Evolutionary conservation across 768 basidiomycete genomes (phyloP).

Genomic region (Cystofilobasidium capitatum): DNA sequence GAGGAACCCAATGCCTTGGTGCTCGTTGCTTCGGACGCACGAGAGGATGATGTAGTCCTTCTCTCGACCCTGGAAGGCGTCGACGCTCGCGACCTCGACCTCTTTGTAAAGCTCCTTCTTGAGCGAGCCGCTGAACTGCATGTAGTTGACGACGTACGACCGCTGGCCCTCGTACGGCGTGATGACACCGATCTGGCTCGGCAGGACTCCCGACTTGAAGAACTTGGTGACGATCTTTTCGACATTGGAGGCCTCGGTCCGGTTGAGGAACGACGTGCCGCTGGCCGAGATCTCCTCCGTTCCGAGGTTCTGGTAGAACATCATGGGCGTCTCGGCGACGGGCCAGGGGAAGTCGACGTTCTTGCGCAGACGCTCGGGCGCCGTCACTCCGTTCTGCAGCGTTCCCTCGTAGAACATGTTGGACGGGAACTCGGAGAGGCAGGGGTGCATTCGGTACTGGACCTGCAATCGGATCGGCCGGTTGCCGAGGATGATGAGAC

Average conservation of each 20-base stretch:
- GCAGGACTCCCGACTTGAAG: constrained; percentile 97
- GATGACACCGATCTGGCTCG: constrained; percentile 91
- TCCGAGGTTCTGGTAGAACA: constrained; percentile 98
- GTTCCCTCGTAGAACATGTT: constrained; percentile 99
- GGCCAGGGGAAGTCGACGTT: constrained; percentile 99
- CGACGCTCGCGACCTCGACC: constrained; percentile 96
- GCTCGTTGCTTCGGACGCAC: constrained; percentile 96
- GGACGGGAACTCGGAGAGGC: constrained; percentile 95
- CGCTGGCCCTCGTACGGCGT: constrained; percentile 98
- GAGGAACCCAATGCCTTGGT: constrained; percentile 98
- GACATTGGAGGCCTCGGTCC: constrained; percentile 96
- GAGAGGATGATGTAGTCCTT: constrained; percentile 99
- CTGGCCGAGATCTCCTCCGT: constrained; percentile 98
- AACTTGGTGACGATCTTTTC: constrained; percentile 99
- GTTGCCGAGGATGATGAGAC: constrained; percentile 88
- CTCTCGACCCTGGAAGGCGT: constrained; percentile 98
- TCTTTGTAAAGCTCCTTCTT: constrained; percentile 99
- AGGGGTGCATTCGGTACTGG: constrained; percentile 99
- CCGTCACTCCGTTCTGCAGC: constrained; percentile 96
- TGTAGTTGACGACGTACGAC: constrained; percentile 96
- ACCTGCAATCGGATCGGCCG: constrained; percentile 96
- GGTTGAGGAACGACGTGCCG: constrained; percentile 95
- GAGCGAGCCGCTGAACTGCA: constrained; percentile 98
- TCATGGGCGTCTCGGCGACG: constrained; percentile 93
- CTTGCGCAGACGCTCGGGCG: constrained; percentile 90